phyloP scores from a whole-genome alignment of 2,329 filamentous ascomycete genomes.

The Penicillium sp. region DNA sequence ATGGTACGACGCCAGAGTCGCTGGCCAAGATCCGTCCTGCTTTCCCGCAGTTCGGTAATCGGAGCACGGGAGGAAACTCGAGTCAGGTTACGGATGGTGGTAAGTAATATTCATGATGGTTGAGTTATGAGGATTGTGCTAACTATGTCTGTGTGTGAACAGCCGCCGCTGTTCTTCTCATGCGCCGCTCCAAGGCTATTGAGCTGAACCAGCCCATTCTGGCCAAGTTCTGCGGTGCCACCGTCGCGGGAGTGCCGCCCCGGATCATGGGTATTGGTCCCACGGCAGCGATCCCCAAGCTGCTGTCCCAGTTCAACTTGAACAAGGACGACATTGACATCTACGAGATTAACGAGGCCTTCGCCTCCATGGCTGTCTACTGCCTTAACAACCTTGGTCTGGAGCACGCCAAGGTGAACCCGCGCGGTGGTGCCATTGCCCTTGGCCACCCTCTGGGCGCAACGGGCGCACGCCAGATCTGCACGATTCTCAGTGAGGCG shows the following conservation, averaged over 20 bases:
- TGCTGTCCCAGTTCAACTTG: constrained; percentile 70
- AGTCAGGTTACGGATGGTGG: constrained; percentile 90
- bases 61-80: constrained; percentile 84
- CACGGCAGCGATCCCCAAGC: constrained; percentile 61
- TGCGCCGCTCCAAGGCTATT: constrained; percentile 85
- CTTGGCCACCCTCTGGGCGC: constrained; percentile 84
- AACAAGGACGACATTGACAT: constrained; percentile 76
- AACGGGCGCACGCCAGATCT: constrained; percentile 80
- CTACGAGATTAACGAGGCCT: constrained; percentile 93
- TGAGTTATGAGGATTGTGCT: too few relatives aligned
- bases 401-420: constrained; percentile 70
- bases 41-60: constrained; percentile 80
- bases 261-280: constrained; percentile 85
- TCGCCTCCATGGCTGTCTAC: constrained; percentile 96
- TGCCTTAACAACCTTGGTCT: constrained; percentile 61
- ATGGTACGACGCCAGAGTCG: constrained; percentile 75
- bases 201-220: constrained; percentile 83
- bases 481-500: constrained; percentile 79
- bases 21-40: constrained; percentile 79
- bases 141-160: too few relatives aligned
- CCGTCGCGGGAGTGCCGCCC: constrained; percentile 79
- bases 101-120: too few relatives aligned
- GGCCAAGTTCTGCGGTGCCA: constrained; percentile 88
- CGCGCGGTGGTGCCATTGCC: constrained; percentile 85
- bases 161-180: constrained; percentile 78